Conservation (phyloP, 192 early-diverging fungal species). For the Backusella morwellensis region DNA sequence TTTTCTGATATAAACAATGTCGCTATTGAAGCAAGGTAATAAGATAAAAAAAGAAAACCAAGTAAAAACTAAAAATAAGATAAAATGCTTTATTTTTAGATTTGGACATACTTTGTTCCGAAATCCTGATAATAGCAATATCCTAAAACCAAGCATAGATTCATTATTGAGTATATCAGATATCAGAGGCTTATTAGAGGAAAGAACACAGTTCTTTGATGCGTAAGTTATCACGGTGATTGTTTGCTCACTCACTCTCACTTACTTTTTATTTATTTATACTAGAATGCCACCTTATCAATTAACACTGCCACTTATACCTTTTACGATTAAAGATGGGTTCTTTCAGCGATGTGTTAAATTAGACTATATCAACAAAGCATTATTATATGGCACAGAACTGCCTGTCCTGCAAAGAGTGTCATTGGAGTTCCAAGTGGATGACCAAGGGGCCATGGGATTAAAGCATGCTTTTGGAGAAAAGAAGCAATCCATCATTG, state of each 20-base stretch:
- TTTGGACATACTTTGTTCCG: slow-evolving; percentile 15
- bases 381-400: background rate
- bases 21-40: slow-evolving; percentile 14
- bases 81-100: background rate
- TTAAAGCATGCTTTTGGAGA: background rate
- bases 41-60: too few species aligned
- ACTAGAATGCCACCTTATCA: slow-evolving; percentile 16
- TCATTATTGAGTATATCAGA: background rate
- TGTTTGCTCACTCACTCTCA: background rate
- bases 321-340: background rate
- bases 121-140: slow-evolving; percentile 3
- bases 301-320: slow-evolving; percentile 1
- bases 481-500: slow-evolving; percentile 1
- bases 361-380: slow-evolving; percentile 8
- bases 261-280: too few species aligned
- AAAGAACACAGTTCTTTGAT: slow-evolving; percentile 6
- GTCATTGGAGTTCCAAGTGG: background rate
- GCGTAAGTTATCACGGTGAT: background rate
- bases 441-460: background rate
- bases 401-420: background rate
- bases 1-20: slow-evolving; percentile 2
- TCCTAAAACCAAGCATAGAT: background rate
- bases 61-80: background rate
- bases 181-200: background rate
- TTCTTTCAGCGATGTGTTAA: background rate